Conservation (phyloP, 768 basidiomycete species). For the Crucibulum laeve region DNA sequence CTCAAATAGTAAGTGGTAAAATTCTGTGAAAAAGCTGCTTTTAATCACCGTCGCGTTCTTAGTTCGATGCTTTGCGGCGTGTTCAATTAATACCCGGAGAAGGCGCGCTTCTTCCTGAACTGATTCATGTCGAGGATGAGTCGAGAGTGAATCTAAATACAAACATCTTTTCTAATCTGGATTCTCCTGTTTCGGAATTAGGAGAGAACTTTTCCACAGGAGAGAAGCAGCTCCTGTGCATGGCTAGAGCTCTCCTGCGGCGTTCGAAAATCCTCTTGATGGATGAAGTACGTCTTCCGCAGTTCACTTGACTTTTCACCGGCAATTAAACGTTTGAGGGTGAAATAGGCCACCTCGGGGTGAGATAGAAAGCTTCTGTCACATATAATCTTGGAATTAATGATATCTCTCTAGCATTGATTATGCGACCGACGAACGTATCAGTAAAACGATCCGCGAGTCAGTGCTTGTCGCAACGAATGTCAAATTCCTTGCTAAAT, state of each 20-base stretch:
- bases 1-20: constrained; percentile 54
- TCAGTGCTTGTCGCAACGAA: constrained; percentile 30
- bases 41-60: constrained; percentile 28
- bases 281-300: constrained; percentile 60
- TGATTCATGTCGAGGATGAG: constrained; percentile 21
- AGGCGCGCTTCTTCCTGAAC: constrained; percentile 20
- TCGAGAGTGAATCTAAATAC: constrained; percentile 45
- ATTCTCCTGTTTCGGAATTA: constrained; percentile 71
- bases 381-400: background rate
- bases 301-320: constrained; percentile 35
- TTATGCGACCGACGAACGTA: constrained; percentile 83
- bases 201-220: constrained; percentile 82
- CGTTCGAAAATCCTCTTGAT: constrained; percentile 75
- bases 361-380: background rate
- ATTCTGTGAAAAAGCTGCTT: constrained; percentile 24
- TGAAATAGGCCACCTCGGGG: constrained; percentile 34
- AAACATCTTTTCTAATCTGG: constrained; percentile 71
- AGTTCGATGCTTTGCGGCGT: constrained; percentile 73
- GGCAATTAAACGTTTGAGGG: too few species aligned
- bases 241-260: constrained; percentile 19
- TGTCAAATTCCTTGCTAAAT: background rate
- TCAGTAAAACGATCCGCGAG: constrained; percentile 74
- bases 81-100: constrained; percentile 66
- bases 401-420: constrained; percentile 44
- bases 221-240: constrained; percentile 45